Percentiles rank a stretch among this genome's conserved stretches.
Evolutionary conservation across 805 yeast species (phyloP).

Genomic region (Sugiyamaella floridensis): DNA sequence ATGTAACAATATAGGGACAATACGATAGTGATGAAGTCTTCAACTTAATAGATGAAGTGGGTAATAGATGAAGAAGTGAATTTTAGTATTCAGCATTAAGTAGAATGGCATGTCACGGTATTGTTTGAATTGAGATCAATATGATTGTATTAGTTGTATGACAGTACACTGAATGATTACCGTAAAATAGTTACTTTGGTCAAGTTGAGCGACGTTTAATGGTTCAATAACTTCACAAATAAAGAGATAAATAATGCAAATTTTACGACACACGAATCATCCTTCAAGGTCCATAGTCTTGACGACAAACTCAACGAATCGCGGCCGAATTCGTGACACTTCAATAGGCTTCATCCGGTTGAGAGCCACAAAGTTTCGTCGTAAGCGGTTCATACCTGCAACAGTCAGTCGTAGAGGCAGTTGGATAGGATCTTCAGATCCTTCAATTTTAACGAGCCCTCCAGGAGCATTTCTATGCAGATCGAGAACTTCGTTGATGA

Average conservation of each 20-base stretch:
- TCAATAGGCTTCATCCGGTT: slow-evolving; percentile 76
- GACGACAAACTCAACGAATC: slow-evolving; percentile 74
- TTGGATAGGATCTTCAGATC: slow-evolving; percentile 41
- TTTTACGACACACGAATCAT: neutral
- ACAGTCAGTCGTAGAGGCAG: slow-evolving; percentile 61
- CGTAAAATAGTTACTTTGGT: no score
- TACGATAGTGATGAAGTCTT: no score
- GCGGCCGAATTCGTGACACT: slow-evolving; percentile 53
- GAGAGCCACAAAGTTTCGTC: slow-evolving; percentile 76
- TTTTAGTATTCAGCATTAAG: no score
- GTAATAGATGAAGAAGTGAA: no score
- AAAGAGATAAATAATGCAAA: neutral
- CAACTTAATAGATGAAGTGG: no score
- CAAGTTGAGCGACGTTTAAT: no score
- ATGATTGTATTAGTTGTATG: no score
- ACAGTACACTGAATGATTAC: no score
- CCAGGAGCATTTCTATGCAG: slow-evolving; percentile 47
- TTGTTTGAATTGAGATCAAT: no score
- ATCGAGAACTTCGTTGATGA: slow-evolving; percentile 55
- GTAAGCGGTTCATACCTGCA: slow-evolving; percentile 74
- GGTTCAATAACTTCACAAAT: neutral
- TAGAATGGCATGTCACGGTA: no score
- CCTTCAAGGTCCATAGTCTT: slow-evolving; percentile 36
- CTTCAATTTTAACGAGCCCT: slow-evolving; percentile 30
- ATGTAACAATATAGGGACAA: neutral